Evolutionary conservation across 345 rosid genomes (phyloP).

Genomic region (Excoecaria agallocha): DNA sequence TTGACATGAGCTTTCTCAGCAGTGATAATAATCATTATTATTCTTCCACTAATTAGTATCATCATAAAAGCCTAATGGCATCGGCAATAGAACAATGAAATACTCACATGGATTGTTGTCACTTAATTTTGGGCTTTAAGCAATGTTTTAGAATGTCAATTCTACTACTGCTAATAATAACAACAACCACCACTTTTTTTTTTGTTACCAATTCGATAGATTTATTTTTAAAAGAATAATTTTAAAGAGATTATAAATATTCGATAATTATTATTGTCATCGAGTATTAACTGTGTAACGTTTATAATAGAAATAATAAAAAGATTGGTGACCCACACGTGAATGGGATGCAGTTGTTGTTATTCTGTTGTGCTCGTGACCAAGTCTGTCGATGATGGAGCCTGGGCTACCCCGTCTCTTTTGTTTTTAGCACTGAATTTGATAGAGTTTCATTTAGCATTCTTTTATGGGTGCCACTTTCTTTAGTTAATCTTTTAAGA

Average conservation of each 20-base stretch:
- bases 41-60: neutral
- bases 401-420: slow-evolving; percentile 14
- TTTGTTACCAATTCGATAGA: too few relatives aligned
- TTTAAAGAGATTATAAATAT: too few relatives aligned
- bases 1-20: neutral
- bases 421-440: slow-evolving; percentile 11
- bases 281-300: neutral
- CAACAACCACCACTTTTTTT: too few relatives aligned
- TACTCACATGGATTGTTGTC: neutral
- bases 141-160: too few relatives aligned
- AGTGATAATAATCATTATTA: neutral
- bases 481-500: neutral
- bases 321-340: slow-evolving; percentile 14
- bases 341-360: slow-evolving; percentile 10
- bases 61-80: neutral
- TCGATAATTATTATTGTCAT: neutral
- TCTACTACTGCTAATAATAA: too few relatives aligned
- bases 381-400: slow-evolving; percentile 3
- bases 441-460: neutral
- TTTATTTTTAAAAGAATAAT: too few relatives aligned
- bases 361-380: slow-evolving; percentile 31
- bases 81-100: neutral
- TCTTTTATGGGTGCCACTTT: neutral
- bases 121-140: neutral
- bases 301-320: neutral